Evolutionary conservation across 352 stramenopile genomes (phyloP).

Genomic region (Pythium volutum): DNA sequence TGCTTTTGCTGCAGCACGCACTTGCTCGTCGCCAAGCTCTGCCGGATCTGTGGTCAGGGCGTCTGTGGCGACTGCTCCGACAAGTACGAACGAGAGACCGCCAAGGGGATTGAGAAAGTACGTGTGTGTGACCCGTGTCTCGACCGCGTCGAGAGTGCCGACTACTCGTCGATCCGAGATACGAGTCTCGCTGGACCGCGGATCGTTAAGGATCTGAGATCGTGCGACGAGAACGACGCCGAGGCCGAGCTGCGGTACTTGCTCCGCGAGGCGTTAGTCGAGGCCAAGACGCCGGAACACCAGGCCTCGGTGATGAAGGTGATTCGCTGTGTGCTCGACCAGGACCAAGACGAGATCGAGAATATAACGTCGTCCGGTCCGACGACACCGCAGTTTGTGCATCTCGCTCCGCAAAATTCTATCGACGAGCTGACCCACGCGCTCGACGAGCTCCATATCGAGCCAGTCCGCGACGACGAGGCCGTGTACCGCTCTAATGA

Average conservation of each 20-base stretch:
- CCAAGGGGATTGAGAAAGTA: constrained; percentile 20
- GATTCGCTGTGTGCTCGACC: constrained; percentile 46
- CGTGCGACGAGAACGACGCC: constrained; percentile 10
- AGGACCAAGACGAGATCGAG: constrained; percentile 34
- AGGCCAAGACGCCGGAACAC: constrained; percentile 26
- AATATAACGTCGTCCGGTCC: background rate
- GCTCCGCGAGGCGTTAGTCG: constrained; percentile 34
- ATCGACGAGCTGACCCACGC: constrained; percentile 5
- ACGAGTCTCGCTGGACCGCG: constrained; percentile 29
- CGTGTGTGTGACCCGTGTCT: constrained; percentile 53
- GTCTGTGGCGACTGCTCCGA: constrained; percentile 49
- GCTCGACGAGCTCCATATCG: constrained; percentile 9
- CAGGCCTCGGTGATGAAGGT: constrained; percentile 46
- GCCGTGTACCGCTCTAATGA: constrained; percentile 10
- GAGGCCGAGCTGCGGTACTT: constrained; percentile 32
- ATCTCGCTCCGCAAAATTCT: constrained; percentile 9
- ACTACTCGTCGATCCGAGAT: constrained; percentile 31
- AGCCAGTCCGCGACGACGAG: background rate
- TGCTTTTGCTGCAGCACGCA: constrained; percentile 58
- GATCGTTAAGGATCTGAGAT: constrained; percentile 1
- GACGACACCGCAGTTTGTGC: background rate
- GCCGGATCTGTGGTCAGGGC: constrained; percentile 53
- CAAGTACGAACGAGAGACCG: constrained; percentile 23
- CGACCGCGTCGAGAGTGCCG: constrained; percentile 45
- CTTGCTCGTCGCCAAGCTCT: constrained; percentile 40